A percentile compares a stretch with the other conserved stretches of the same genome.
Conservation (phyloP, 345 rosid genomes). For the Salix koriyanagi region DNA sequence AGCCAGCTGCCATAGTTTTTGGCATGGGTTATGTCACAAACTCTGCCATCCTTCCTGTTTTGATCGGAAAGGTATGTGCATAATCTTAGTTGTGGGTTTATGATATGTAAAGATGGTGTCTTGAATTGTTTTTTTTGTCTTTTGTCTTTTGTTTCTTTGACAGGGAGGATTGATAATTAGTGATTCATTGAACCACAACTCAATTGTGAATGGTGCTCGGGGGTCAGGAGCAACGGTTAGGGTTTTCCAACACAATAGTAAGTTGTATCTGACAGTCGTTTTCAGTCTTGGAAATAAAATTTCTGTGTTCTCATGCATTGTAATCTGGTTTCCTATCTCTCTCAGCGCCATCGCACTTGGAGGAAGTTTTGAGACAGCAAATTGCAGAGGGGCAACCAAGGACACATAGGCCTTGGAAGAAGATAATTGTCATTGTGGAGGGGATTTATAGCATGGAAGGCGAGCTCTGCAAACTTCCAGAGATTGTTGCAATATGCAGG, state of each 20-base stretch:
- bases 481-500: conserved; percentile 82
- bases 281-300: background rate
- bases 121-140: background rate
- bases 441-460: conserved; percentile 99
- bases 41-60: conserved; percentile 80
- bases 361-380: conserved; percentile 85
- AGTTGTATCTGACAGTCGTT: conserved; percentile 20
- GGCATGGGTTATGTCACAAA: conserved; percentile 96
- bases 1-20: conserved; percentile 79
- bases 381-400: conserved; percentile 91
- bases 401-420: conserved; percentile 95
- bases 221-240: conserved; percentile 95
- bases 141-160: conserved; percentile 1
- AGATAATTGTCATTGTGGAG: conserved; percentile 80
- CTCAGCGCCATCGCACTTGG: conserved; percentile 88
- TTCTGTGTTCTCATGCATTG: background rate
- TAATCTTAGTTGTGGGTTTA: background rate
- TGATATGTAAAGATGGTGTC: background rate
- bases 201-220: conserved; percentile 93
- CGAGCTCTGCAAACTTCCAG: conserved; percentile 85
- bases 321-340: conserved; percentile 1
- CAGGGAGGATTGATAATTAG: conserved; percentile 91
- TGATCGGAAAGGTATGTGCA: conserved; percentile 69
- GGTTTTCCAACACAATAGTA: conserved; percentile 92
- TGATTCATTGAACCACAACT: conserved; percentile 94